phyloP scores from a whole-genome alignment of 202 grass and related monocot genomes.

The Panicum virgatum region DNA sequence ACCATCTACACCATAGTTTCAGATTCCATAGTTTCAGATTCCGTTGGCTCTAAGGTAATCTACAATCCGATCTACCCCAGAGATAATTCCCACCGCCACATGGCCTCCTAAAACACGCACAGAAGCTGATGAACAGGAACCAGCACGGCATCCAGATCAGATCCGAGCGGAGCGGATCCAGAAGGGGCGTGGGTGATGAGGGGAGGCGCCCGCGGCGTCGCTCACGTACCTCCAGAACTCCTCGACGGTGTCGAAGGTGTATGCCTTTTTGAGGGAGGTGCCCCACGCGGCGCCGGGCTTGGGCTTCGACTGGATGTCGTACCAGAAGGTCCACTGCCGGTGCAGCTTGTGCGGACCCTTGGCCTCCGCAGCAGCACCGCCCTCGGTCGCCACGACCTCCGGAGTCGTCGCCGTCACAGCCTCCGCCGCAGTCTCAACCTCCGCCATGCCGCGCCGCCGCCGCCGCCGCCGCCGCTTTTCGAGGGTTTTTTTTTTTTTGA shows the following conservation, averaged over 20 bases:
- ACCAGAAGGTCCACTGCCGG: constrained; percentile 97
- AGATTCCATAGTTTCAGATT: neutral
- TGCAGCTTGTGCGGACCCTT: constrained; percentile 70
- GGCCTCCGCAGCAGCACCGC: neutral
- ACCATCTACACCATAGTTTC: neutral
- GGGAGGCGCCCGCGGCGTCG: neutral
- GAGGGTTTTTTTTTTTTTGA: constrained; percentile 23
- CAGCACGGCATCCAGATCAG: constrained; percentile 36
- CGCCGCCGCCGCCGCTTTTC: constrained; percentile 30
- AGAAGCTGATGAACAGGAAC: neutral
- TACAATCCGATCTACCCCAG: neutral
- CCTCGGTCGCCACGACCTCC: constrained; percentile 24
- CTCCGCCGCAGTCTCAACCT: constrained; percentile 26
- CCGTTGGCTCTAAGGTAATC: neutral
- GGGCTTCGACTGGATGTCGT: constrained; percentile 90
- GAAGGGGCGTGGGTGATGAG: neutral
- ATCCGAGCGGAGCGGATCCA: constrained; percentile 39
- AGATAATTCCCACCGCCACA: neutral
- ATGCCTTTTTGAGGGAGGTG: constrained; percentile 74
- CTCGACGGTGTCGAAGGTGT: constrained; percentile 97
- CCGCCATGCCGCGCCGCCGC: constrained; percentile 45
- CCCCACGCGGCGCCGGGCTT: constrained; percentile 98
- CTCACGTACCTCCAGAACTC: constrained; percentile 85
- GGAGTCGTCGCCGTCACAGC: neutral
- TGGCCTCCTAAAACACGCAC: neutral